Conservation (phyloP, 495 filamentous ascomycete species). For the Darksidea phi region DNA sequence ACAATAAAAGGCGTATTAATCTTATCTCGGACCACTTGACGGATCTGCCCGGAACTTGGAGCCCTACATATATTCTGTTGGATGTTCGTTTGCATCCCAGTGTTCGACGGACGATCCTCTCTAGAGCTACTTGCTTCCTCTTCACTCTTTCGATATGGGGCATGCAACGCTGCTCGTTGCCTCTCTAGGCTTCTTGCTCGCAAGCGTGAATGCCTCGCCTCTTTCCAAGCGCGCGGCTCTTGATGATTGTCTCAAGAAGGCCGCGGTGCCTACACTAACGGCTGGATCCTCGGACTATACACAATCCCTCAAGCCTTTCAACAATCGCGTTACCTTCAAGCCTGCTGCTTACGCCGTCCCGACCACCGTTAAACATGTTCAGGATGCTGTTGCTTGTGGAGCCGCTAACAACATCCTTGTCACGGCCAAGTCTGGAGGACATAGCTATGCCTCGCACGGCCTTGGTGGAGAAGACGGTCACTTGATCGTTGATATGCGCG, state of each 20-base stretch:
- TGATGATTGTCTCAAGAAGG: slow-evolving; percentile 16
- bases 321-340: slow-evolving; percentile 59
- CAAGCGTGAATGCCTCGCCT: slow-evolving; percentile 2
- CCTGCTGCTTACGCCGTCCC: slow-evolving; percentile 66
- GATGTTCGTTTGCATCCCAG: too few species aligned
- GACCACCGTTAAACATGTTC: slow-evolving; percentile 55
- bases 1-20: too few species aligned
- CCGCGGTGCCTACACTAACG: slow-evolving; percentile 6
- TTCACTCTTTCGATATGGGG: slow-evolving; percentile 3
- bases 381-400: slow-evolving; percentile 60
- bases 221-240: slow-evolving; percentile 20
- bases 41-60: too few species aligned
- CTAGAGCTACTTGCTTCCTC: not conserved
- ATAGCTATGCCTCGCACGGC: slow-evolving; percentile 64
- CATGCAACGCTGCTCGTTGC: slow-evolving; percentile 7
- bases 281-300: slow-evolving; percentile 15
- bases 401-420: slow-evolving; percentile 56
- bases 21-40: too few species aligned
- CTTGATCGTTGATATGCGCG: slow-evolving; percentile 58
- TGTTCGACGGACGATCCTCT: slow-evolving; percentile 1
- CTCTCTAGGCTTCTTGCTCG: slow-evolving; percentile 7
- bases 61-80: too few species aligned
- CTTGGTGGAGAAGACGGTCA: slow-evolving; percentile 55
- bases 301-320: slow-evolving; percentile 51
- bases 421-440: slow-evolving; percentile 68